Conservation (phyloP, 768 basidiomycete species). For the Kwoniella heveanensis region DNA sequence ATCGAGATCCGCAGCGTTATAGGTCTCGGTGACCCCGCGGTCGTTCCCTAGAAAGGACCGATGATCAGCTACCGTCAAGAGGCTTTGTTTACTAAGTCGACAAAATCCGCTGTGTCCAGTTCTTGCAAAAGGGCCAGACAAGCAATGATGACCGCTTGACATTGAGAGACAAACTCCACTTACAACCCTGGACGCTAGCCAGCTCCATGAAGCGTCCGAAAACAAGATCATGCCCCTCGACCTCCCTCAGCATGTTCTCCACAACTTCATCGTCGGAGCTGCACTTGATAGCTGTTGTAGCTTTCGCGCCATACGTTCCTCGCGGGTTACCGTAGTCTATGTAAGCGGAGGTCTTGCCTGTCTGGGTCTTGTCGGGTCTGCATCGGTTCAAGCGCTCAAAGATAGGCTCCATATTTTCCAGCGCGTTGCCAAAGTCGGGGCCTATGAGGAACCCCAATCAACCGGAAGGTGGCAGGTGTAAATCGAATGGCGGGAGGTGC, state of each 20-base stretch:
- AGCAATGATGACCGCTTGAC: too few species aligned
- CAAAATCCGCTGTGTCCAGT: too few species aligned
- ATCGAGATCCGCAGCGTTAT: conserved; percentile 19
- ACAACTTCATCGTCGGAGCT: conserved; percentile 72
- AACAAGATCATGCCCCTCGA: conserved; percentile 72
- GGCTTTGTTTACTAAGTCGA: too few species aligned
- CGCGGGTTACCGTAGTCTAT: conserved; percentile 83
- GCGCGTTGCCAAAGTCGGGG: conserved; percentile 81
- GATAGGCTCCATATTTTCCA: conserved; percentile 79
- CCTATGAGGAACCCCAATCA: too few species aligned
- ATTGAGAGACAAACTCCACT: conserved; percentile 28
- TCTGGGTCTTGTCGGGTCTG: conserved; percentile 16
- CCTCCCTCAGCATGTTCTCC: conserved; percentile 65
- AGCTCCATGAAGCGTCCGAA: conserved; percentile 83
- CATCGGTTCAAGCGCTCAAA: conserved; percentile 76
- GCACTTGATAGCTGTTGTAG: conserved; percentile 74
- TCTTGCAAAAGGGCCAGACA: too few species aligned
- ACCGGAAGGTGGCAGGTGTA: too few species aligned
- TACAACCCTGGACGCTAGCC: conserved; percentile 80
- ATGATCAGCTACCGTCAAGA: neutral
- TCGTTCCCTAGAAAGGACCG: conserved; percentile 20
- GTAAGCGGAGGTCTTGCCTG: conserved; percentile 64
- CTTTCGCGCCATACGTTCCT: conserved; percentile 82
- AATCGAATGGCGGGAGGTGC: too few species aligned
- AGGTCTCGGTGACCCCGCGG: conserved; percentile 15